Evolutionary conservation across 768 basidiomycete genomes (phyloP).

Genomic region (Suillus occidentalis): DNA sequence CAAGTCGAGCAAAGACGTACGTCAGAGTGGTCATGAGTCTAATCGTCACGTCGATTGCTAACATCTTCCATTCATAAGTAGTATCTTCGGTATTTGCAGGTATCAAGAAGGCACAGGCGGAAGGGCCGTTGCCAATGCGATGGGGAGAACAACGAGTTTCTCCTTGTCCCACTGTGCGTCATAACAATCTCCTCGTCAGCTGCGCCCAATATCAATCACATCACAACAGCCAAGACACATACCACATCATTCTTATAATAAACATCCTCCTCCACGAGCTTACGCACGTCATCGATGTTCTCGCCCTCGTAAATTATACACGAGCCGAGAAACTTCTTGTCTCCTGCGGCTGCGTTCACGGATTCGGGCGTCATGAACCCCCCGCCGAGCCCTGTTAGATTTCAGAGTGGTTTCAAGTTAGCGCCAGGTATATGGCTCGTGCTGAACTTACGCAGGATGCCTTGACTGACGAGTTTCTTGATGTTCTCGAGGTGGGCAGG

Average conservation of each 20-base stretch:
- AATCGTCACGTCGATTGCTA: background rate
- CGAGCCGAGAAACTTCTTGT: constrained; percentile 61
- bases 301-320: constrained; percentile 55
- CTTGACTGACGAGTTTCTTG: constrained; percentile 35
- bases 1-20: too few relatives aligned
- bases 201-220: background rate
- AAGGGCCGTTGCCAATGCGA: constrained; percentile 31
- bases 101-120: constrained; percentile 13
- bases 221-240: background rate
- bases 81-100: background rate
- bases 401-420: constrained; percentile 15
- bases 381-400: constrained; percentile 51
- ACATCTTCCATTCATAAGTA: background rate
- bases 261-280: constrained; percentile 24
- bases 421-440: background rate
- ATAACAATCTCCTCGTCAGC: constrained; percentile 1
- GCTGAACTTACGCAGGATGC: constrained; percentile 48
- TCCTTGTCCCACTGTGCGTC: constrained; percentile 57
- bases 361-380: constrained; percentile 58
- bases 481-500: constrained; percentile 47
- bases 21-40: too few relatives aligned
- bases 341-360: constrained; percentile 41
- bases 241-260: constrained; percentile 28
- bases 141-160: constrained; percentile 51
- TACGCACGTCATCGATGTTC: constrained; percentile 43